Evolutionary conservation across 2,329 filamentous ascomycete species (phyloP), one percentile per base, ranked within the genome.

Genomic region (Neurospora crassa): DNA sequence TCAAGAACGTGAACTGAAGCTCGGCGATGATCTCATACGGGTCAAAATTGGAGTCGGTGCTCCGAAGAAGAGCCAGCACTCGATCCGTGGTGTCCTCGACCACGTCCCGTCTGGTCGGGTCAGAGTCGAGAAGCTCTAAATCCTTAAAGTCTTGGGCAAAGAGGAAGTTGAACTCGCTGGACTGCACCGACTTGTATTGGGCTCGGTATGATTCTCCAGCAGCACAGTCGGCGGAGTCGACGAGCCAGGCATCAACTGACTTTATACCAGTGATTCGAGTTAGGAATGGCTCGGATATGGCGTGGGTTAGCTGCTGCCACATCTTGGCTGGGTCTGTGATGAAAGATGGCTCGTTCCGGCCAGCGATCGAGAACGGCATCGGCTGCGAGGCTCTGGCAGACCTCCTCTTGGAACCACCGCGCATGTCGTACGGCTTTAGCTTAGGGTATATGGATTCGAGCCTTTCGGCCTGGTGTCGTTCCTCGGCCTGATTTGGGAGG

Each of bases 1-100:
- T 85, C 5, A 90, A 75, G 75, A 86, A 90, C 59, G 84, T 83
- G 76, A 90, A 86, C 74, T 90, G 88, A 1, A 90, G 78, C 76
- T 91, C 88, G 67, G 87, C 88, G 5, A 88, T 77, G 37, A 90
- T 78, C 70, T 87, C 84, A 1, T 80, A 79, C 41, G 81, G 81
- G 18, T 69, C 42, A 34, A 63, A 63, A 24, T 18, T 68, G 5
- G 37, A 45, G 70, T 69, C 40, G 70, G 34, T 70, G 18, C 34
- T 80, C 76, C 53, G 53, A 18, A 88, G 79, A 5, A 82, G 75
- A 7, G 81, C 79, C 12, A 81, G 72, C 45, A 89, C 79, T 75
- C 86, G 84, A 10, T 78, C 74, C 0, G 84, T 86, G 0, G 87
- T 83, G 74, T 88, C 80, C 1, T 83, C 83, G 12, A 83, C 80